Conservation (phyloP, 768 basidiomycete genomes). For the Fibroporia radiculosa region DNA sequence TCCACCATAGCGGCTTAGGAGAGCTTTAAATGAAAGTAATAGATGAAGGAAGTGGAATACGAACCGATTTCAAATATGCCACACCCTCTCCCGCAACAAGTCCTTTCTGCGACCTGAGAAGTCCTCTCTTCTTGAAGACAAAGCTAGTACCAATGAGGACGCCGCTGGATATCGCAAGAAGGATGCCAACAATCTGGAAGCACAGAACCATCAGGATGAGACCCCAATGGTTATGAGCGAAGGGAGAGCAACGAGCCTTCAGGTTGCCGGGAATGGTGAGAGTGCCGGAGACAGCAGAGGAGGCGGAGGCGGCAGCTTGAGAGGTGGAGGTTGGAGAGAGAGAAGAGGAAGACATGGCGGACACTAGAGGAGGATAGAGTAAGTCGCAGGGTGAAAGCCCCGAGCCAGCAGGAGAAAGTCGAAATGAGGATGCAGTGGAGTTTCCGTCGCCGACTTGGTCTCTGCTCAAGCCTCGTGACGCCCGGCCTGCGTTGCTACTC, state of each 20-base stretch:
- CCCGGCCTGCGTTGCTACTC: too few relatives aligned
- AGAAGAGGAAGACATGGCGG: not conserved
- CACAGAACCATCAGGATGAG: not conserved
- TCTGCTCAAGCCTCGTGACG: too few relatives aligned
- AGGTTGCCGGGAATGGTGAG: constrained; percentile 18
- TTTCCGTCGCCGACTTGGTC: too few relatives aligned
- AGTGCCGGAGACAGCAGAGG: constrained; percentile 13
- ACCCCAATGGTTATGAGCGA: not conserved
- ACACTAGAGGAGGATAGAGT: not conserved
- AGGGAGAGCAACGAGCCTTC: constrained; percentile 12
- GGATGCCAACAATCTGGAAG: constrained; percentile 61
- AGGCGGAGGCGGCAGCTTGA: constrained; percentile 15
- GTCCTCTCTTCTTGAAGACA: constrained; percentile 97
- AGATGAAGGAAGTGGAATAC: constrained; percentile 26
- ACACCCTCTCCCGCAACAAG: constrained; percentile 79
- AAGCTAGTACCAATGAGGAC: constrained; percentile 88
- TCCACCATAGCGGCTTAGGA: constrained; percentile 83
- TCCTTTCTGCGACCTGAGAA: constrained; percentile 75
- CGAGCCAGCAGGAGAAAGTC: constrained; percentile 3
- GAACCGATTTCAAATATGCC: constrained; percentile 88
- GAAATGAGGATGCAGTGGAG: not conserved
- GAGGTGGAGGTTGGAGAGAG: constrained; percentile 7
- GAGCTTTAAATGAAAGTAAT: not conserved
- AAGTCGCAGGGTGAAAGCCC: not conserved
- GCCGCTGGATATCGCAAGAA: constrained; percentile 73